Conservation (phyloP, 768 basidiomycete genomes). For the Phylloporus scabripes region DNA sequence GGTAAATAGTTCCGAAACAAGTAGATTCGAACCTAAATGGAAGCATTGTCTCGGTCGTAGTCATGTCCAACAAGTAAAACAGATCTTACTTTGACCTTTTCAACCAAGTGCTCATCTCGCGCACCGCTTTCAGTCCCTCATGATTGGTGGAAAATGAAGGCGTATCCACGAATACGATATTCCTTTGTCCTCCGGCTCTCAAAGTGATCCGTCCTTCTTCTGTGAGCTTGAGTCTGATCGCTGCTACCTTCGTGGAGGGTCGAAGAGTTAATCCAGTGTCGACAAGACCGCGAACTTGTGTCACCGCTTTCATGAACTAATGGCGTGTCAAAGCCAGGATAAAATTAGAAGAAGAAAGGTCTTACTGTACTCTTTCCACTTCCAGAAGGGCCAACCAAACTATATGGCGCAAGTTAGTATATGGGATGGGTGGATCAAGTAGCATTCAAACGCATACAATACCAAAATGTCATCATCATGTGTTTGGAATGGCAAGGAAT, state of each 20-base stretch:
- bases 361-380: slow-evolving; percentile 18
- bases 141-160: not conserved
- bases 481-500: not conserved
- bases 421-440: not conserved
- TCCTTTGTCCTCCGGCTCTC: not conserved
- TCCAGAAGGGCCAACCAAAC: slow-evolving; percentile 18
- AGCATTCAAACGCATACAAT: slow-evolving; percentile 10
- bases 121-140: not conserved
- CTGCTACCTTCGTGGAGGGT: slow-evolving; percentile 3
- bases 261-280: not conserved
- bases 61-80: not conserved
- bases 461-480: slow-evolving; percentile 12
- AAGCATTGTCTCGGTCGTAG: not conserved
- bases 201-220: not conserved
- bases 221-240: slow-evolving; percentile 10
- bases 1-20: slow-evolving; percentile 10
- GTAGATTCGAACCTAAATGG: slow-evolving; percentile 8
- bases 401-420: slow-evolving; percentile 6
- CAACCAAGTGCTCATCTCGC: slow-evolving; percentile 6
- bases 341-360: not conserved
- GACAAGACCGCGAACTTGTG: not conserved
- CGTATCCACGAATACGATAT: not conserved
- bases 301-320: slow-evolving; percentile 9
- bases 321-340: not conserved
- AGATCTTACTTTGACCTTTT: not conserved